Evolutionary conservation across 139 green algal species (phyloP).

Genomic region (Picochlorum sp.): DNA sequence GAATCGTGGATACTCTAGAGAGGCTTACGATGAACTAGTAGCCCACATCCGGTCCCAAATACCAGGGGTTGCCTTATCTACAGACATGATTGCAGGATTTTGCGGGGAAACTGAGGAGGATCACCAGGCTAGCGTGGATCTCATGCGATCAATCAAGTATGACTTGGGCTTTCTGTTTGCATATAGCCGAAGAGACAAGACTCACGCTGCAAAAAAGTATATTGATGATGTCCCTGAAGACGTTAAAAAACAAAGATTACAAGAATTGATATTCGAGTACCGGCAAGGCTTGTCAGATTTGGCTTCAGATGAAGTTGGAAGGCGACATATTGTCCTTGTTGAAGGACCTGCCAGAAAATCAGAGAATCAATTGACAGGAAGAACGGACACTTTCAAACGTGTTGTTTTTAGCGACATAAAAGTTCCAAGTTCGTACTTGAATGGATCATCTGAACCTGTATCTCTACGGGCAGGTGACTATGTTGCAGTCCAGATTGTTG

Average conservation of each 20-base stretch:
- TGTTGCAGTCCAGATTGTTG: slow-evolving; percentile 37
- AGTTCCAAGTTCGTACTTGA: slow-evolving; percentile 18
- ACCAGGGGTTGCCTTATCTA: slow-evolving; percentile 58
- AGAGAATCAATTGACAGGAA: slow-evolving; percentile 36
- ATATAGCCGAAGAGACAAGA: slow-evolving; percentile 72
- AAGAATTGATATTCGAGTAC: slow-evolving; percentile 55
- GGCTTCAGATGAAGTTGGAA: slow-evolving; percentile 38
- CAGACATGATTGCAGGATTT: slow-evolving; percentile 57
- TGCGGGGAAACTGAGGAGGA: slow-evolving; percentile 83
- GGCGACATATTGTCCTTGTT: slow-evolving; percentile 56
- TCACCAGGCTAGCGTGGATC: slow-evolving; percentile 61
- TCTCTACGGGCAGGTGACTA: slow-evolving; percentile 47
- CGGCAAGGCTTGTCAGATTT: slow-evolving; percentile 25
- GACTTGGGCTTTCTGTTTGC: slow-evolving; percentile 83
- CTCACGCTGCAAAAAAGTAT: slow-evolving; percentile 63
- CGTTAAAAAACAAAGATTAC: slow-evolving; percentile 52
- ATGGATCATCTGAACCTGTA: background rate
- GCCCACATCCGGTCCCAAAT: slow-evolving; percentile 38
- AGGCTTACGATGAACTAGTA: slow-evolving; percentile 79
- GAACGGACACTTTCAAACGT: slow-evolving; percentile 61
- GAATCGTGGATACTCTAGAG: slow-evolving; percentile 68
- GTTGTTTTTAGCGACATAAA: slow-evolving; percentile 37
- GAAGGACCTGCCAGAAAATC: slow-evolving; percentile 45
- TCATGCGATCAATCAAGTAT: slow-evolving; percentile 56
- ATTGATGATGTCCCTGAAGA: slow-evolving; percentile 56